Evolutionary conservation across 2,329 filamentous ascomycete species (phyloP).

Genomic region (Cryphonectria radicalis): DNA sequence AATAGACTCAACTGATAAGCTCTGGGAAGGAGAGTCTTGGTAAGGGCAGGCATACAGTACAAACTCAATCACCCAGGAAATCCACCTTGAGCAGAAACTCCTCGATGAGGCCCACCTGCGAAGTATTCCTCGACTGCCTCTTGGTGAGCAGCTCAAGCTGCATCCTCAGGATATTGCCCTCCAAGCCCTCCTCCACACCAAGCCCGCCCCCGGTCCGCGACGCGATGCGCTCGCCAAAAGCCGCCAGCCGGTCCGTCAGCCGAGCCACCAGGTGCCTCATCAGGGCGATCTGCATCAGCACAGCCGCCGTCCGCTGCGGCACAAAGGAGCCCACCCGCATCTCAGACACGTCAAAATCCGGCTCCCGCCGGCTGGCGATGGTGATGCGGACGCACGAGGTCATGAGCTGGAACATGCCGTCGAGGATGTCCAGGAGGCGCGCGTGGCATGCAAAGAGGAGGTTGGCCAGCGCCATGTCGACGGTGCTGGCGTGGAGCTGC

Average conservation of each 20-base stretch:
- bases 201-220: neutral
- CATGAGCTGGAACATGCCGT: conserved; percentile 38
- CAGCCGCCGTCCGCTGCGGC: conserved; percentile 39
- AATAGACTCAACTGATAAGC: neutral
- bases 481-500: conserved; percentile 12
- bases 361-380: conserved; percentile 36
- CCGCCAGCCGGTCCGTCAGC: conserved; percentile 27
- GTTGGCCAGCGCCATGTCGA: conserved; percentile 43
- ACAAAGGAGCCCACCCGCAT: conserved; percentile 47
- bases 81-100: conserved; percentile 20
- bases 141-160: conserved; percentile 14
- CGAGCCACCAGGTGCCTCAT: conserved; percentile 39
- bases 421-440: conserved; percentile 44
- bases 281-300: conserved; percentile 40
- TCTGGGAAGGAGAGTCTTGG: neutral
- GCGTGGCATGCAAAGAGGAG: conserved; percentile 45
- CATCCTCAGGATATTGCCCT: conserved; percentile 5
- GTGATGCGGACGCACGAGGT: conserved; percentile 40
- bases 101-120: conserved; percentile 11
- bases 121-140: conserved; percentile 7
- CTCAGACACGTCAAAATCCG: conserved; percentile 44
- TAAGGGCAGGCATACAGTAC: no score
- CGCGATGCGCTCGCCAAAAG: conserved; percentile 8
- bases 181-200: neutral
- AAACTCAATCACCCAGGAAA: neutral